A percentile compares a stretch with the other conserved stretches of the same genome.
Evolutionary conservation across 2,329 filamentous ascomycete genomes (phyloP).

Genomic region (Colletotrichum echinochloae): DNA sequence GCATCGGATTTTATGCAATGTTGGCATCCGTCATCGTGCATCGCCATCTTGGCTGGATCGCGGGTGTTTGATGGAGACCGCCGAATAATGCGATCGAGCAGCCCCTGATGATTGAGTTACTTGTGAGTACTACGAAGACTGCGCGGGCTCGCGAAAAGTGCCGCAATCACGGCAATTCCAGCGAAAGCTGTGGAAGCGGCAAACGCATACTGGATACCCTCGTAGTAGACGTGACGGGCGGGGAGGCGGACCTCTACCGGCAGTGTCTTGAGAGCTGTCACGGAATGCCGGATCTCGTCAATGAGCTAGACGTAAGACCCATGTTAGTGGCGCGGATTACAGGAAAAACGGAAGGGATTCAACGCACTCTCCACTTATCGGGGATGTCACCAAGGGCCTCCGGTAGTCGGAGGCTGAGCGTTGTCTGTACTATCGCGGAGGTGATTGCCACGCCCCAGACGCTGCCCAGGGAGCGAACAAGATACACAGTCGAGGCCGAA

Average conservation of each 20-base stretch:
- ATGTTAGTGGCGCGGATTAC: conserved; percentile 25
- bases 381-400: conserved; percentile 65
- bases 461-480: conserved; percentile 71
- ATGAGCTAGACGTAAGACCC: conserved; percentile 61
- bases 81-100: neutral
- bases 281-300: conserved; percentile 71
- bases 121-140: conserved; percentile 49
- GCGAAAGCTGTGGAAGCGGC: conserved; percentile 65
- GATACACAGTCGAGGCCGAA: conserved; percentile 71
- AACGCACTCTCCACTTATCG: conserved; percentile 68
- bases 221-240: conserved; percentile 70
- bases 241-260: conserved; percentile 67
- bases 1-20: neutral
- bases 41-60: neutral
- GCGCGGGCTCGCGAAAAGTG: conserved; percentile 48
- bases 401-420: conserved; percentile 65
- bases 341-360: neutral
- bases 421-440: conserved; percentile 72
- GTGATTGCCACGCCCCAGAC: conserved; percentile 75
- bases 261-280: conserved; percentile 65
- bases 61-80: neutral
- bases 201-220: conserved; percentile 68
- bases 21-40: neutral
- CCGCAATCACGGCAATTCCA: conserved; percentile 54
- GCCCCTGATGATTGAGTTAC: conserved; percentile 2